Conservation (phyloP, 805 yeast species). For the Hagleromyces aurorensis region DNA sequence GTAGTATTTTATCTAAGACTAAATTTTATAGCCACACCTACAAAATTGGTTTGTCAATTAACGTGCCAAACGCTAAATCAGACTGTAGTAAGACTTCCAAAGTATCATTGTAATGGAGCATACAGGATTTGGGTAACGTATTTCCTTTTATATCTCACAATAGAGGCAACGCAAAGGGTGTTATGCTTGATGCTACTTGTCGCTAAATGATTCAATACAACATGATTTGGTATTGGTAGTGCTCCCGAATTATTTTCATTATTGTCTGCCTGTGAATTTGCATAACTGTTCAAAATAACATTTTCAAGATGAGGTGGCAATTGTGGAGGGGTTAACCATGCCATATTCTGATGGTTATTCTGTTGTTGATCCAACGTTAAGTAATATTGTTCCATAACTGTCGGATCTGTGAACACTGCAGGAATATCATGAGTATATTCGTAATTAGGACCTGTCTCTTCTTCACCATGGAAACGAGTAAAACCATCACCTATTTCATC, state of each 20-base stretch:
- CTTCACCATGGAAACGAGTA: slow-evolving; percentile 64
- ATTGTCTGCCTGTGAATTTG: slow-evolving; percentile 25
- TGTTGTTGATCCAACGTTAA: slow-evolving; percentile 66
- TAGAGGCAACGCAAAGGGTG: slow-evolving; percentile 87
- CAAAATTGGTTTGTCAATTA: no score
- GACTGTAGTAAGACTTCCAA: no score
- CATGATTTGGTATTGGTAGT: slow-evolving; percentile 89
- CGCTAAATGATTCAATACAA: slow-evolving; percentile 88
- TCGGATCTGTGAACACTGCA: slow-evolving; percentile 76
- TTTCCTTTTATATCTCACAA: slow-evolving; percentile 79
- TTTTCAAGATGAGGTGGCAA: slow-evolving; percentile 94
- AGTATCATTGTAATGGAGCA: slow-evolving; percentile 59
- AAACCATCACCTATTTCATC: slow-evolving; percentile 80
- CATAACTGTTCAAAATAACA: slow-evolving; percentile 76
- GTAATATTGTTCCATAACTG: slow-evolving; percentile 81
- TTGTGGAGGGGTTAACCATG: slow-evolving; percentile 82
- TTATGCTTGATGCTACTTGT: slow-evolving; percentile 91
- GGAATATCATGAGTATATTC: slow-evolving; percentile 64
- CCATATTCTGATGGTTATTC: slow-evolving; percentile 48
- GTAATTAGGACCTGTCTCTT: slow-evolving; percentile 22
- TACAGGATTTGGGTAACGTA: slow-evolving; percentile 88
- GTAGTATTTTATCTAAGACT: no score
- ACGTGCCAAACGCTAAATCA: no score
- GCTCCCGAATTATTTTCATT: slow-evolving; percentile 79
- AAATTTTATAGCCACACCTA: no score